Conservation (phyloP, 2,329 filamentous ascomycete species). For the Colletotrichum noveboracense region DNA sequence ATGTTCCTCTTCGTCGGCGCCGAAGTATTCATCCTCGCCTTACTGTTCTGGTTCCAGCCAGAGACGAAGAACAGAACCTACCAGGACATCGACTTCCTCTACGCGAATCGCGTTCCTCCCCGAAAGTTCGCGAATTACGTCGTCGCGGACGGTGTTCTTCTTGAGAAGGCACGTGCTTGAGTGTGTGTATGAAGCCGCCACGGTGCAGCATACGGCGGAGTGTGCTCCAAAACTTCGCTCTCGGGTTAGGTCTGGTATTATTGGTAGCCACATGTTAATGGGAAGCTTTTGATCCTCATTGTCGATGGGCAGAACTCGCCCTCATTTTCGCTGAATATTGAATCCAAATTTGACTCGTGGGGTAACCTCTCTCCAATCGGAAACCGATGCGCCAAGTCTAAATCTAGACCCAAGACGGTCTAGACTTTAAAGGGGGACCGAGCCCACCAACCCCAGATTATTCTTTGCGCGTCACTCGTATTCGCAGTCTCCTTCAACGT, state of each 20-base stretch:
- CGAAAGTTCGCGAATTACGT: conserved; percentile 29
- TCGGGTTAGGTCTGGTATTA: background rate
- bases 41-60: conserved; percentile 38
- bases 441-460: background rate
- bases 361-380: background rate
- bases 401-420: background rate
- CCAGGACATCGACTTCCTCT: conserved; percentile 35
- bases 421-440: background rate
- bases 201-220: background rate
- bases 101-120: conserved; percentile 26
- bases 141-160: conserved; percentile 19
- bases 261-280: background rate
- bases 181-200: background rate
- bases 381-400: background rate
- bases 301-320: background rate
- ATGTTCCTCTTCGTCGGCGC: conserved; percentile 41
- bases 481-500: background rate
- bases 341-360: background rate
- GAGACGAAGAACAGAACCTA: conserved; percentile 43
- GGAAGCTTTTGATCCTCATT: background rate
- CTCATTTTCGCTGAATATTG: background rate
- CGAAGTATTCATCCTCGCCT: conserved; percentile 35
- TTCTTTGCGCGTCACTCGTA: background rate
- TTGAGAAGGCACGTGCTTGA: conserved; percentile 1
- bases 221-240: background rate